phyloP scores from a whole-genome alignment of 371 early-diverging fungal genomes.

The Mortierella sp. region DNA sequence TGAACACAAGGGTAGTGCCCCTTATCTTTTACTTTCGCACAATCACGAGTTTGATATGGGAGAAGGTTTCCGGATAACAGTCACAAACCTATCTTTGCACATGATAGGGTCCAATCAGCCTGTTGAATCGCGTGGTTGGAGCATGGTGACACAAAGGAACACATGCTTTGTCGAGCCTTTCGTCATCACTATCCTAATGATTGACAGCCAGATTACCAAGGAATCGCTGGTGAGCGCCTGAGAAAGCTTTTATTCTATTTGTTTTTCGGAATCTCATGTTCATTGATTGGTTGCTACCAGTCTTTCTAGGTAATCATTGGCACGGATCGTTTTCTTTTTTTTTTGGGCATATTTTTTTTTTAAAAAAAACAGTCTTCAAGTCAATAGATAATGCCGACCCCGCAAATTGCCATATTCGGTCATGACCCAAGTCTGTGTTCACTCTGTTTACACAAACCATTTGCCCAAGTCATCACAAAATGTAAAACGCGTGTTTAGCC shows the following conservation, averaged over 20 bases:
- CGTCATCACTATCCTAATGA: background rate
- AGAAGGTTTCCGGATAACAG: background rate
- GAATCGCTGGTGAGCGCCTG: no score
- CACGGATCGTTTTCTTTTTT: background rate
- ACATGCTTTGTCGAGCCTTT: background rate
- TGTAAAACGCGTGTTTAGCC: background rate
- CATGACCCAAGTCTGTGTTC: background rate
- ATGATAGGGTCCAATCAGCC: background rate
- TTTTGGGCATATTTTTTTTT: background rate
- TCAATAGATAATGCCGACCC: background rate
- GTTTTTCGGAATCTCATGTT: no score
- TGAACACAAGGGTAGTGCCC: background rate
- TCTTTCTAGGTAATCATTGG: background rate
- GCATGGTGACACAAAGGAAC: background rate
- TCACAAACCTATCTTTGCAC: slow-evolving; percentile 4
- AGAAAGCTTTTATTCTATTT: no score
- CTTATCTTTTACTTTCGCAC: background rate
- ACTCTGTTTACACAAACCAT: background rate
- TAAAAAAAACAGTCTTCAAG: background rate
- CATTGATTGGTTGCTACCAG: background rate
- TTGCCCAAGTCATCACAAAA: background rate
- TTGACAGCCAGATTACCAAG: no score
- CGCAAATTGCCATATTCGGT: slow-evolving; percentile 5
- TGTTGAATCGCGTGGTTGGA: background rate
- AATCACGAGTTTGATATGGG: background rate